Conservation (phyloP, 768 basidiomycete species). For the Mycena indigotica region DNA sequence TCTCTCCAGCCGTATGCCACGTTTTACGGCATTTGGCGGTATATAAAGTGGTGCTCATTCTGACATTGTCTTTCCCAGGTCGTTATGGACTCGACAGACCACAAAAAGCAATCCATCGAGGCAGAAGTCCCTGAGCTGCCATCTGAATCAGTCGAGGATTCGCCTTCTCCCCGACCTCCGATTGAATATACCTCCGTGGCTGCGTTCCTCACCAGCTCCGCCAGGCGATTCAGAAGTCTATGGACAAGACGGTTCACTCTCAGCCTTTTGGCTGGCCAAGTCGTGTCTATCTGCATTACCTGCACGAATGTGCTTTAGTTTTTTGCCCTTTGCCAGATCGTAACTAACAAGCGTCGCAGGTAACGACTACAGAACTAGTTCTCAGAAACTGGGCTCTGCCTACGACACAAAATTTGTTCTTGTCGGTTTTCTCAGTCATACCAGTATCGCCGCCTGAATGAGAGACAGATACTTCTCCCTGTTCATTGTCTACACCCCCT, state of each 20-base stretch:
- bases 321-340: background rate
- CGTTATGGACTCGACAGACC: slow-evolving; percentile 6
- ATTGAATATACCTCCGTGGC: slow-evolving; percentile 65
- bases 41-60: background rate
- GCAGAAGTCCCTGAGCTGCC: slow-evolving; percentile 11
- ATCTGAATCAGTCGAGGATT: no score
- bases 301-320: slow-evolving; percentile 68
- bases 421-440: slow-evolving; percentile 47
- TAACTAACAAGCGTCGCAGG: background rate
- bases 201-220: slow-evolving; percentile 57
- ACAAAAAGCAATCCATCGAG: slow-evolving; percentile 7
- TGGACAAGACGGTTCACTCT: slow-evolving; percentile 78
- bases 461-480: slow-evolving; percentile 71
- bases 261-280: slow-evolving; percentile 74
- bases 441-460: background rate
- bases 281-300: slow-evolving; percentile 86
- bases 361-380: slow-evolving; percentile 76
- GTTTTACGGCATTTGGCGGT: background rate
- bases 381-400: slow-evolving; percentile 70
- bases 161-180: slow-evolving; percentile 50
- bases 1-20: background rate
- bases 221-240: slow-evolving; percentile 66
- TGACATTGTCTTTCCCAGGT: slow-evolving; percentile 5
- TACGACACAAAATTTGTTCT: slow-evolving; percentile 82
- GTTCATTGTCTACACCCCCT: slow-evolving; percentile 78